These are phyloP conservation scores for Cryptosporidium baileyi DNA, from an alignment of 169 alveolate species.

Conservation along the genomic window DNA sequence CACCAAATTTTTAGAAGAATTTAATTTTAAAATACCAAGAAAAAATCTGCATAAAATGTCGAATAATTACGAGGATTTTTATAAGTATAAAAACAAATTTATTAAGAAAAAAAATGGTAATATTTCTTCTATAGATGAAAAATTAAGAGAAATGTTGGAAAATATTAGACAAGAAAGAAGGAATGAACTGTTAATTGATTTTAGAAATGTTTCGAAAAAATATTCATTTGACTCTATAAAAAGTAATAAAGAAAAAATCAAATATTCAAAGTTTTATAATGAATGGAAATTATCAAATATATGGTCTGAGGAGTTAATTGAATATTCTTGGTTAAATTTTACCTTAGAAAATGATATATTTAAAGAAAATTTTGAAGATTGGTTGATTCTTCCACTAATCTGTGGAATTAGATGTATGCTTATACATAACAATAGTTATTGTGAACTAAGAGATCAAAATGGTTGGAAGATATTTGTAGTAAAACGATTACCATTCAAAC, in stretches of 20 bases:
- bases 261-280: neutral
- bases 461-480: slow-evolving; percentile 60
- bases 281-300: slow-evolving; percentile 35
- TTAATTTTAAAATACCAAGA: no score
- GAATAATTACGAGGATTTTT: neutral
- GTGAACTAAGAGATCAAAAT: slow-evolving; percentile 36
- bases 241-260: neutral
- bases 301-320: slow-evolving; percentile 48
- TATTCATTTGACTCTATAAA: neutral
- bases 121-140: slow-evolving; percentile 22
- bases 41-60: neutral
- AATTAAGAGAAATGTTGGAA: slow-evolving; percentile 27
- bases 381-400: slow-evolving; percentile 45
- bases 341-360: neutral
- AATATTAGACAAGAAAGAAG: slow-evolving; percentile 24
- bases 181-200: neutral
- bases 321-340: slow-evolving; percentile 6
- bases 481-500: slow-evolving; percentile 21
- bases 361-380: neutral
- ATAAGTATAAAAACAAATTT: slow-evolving; percentile 22
- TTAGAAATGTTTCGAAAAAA: neutral
- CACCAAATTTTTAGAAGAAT: no score
- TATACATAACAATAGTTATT: slow-evolving; percentile 46
- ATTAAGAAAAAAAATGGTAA: neutral
- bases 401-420: slow-evolving; percentile 41